phyloP scores from a whole-genome alignment of 352 stramenopile genomes.

The Phytophthora uliginosa region DNA sequence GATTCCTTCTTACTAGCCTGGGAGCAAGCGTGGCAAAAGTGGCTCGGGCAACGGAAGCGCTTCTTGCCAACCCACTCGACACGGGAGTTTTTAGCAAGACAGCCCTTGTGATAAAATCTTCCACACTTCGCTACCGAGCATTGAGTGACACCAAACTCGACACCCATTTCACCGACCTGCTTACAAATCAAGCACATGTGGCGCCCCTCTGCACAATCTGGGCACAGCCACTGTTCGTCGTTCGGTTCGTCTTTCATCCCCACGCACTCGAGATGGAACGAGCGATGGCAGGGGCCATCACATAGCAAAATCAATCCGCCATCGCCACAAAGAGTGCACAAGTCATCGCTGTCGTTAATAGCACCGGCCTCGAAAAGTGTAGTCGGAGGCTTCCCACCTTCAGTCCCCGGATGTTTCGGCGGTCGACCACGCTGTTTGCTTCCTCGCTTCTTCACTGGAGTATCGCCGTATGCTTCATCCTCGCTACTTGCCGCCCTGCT shows the following conservation, averaged over 20 bases:
- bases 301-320: conserved; percentile 93
- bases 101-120: conserved; percentile 94
- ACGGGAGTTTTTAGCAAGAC: conserved; percentile 74
- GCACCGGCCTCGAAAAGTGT: conserved; percentile 58
- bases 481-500: conserved; percentile 38
- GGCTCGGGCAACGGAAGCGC: conserved; percentile 92
- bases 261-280: conserved; percentile 94
- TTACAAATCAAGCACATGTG: conserved; percentile 95
- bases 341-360: conserved; percentile 91
- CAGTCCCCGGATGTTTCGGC: conserved; percentile 42
- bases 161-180: conserved; percentile 91
- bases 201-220: conserved; percentile 89
- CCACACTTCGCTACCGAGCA: conserved; percentile 94
- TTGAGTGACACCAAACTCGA: conserved; percentile 91
- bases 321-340: conserved; percentile 94
- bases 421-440: conserved; percentile 41
- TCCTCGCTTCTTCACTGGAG: conserved; percentile 37
- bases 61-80: conserved; percentile 92
- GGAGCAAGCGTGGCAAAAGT: conserved; percentile 89
- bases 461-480: conserved; percentile 56
- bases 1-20: conserved; percentile 22
- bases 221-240: conserved; percentile 92
- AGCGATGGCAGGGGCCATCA: conserved; percentile 93
- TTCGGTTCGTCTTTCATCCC: conserved; percentile 86
- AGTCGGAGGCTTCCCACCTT: conserved; percentile 16